Base-by-base conservation (phyloP, 2,329 filamentous ascomycete genomes). In the Ceratocystis cubensis region DNA sequence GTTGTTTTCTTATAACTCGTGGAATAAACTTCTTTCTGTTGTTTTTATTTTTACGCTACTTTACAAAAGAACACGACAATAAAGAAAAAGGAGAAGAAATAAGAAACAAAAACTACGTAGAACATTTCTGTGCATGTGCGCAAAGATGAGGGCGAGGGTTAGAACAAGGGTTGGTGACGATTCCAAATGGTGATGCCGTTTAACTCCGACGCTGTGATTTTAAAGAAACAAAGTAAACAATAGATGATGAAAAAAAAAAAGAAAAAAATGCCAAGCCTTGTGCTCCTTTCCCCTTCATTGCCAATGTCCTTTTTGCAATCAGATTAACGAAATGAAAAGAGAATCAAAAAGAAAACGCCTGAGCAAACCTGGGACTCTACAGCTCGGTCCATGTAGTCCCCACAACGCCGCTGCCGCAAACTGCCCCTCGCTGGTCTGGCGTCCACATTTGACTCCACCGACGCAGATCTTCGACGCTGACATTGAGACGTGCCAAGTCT, bases 401-500 rank as follows among this genome's bases (percentile, higher is more conserved):
- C 37, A 68, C 57, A 30, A 66, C 46, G 17, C 56, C 44, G 13
- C 45, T 44, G 5, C 71, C 71, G 33, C 70, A 71, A 6, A 69
- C 67, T 0, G 64, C 64, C 13, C 67, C 68, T 3, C 61, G 66
- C 45, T 71, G 70, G 65, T 69, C 70, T 22, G 69, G 68, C 28
- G 69, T 69, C 41, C 71, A 68, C 68, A 72, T 68, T 28, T 66
- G 61, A 63, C 70, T 71, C 71, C 71, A 72, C 56, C 68, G 56
- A 62, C 67, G 65, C 59, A 72, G 62, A 65, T 72, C 70, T 17
- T 88, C 85, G 5, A 85, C 78, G 61, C 88, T 77, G 67, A 88
- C 25, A 37, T 68, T 68, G 46, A 68, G 63, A 25, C 46, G 74
- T 6, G 87, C 79, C 33, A 89, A 74, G 72, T 89, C 86, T 22